Base-by-base conservation (phyloP, 2,329 filamentous ascomycete genomes). In the Neocucurbitaria cava region DNA sequence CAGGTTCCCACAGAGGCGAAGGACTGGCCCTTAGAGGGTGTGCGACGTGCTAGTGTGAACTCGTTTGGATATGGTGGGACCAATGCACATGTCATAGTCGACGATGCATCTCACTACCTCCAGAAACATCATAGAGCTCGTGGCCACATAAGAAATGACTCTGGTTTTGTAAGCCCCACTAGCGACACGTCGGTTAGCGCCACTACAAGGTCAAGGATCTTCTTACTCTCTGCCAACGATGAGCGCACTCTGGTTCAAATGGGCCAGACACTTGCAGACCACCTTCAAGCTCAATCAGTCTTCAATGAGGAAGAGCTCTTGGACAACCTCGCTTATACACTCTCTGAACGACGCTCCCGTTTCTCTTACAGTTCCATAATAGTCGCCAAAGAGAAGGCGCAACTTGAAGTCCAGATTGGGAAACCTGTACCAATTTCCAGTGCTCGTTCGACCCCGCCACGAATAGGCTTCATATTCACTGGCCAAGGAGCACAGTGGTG, bases 401-500 rank as follows among this genome's bases (percentile, higher is more conserved):
- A 54, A 20, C 31, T 57, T 5, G 42, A 49, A 24, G 39, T 11
- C 8, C 47, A 38, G 39, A n/a, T 49, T 23, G 35, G 21, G 18
- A 35, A 40, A 10, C 17, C 38, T 6, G 20, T 26, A n/a, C 30
- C 46, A 26, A 5, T 20, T 11, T 45, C 47, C 8, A 23, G 18
- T 11, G 46, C 9, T 13, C 11, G 20, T 15, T 40, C 39, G 2
- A 20, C 26, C 15, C 20, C 49, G 8, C 52, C 50, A 11, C 20
- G 45, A 1, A 26, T 63, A 18, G 49, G 44, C 42, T 69, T 59
- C 31, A 64, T 80, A 0, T 80, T 80, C 53, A 78, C 77, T 0
- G 78, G 78, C 3, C 78, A 80, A 51, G 78, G 79, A 20, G 77
- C 76, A 1, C 77, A 78, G 36, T 80, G 75, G 73, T 50, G 52